Evolutionary conservation across 768 basidiomycete species (phyloP).

Genomic region (Suillus placidus): DNA sequence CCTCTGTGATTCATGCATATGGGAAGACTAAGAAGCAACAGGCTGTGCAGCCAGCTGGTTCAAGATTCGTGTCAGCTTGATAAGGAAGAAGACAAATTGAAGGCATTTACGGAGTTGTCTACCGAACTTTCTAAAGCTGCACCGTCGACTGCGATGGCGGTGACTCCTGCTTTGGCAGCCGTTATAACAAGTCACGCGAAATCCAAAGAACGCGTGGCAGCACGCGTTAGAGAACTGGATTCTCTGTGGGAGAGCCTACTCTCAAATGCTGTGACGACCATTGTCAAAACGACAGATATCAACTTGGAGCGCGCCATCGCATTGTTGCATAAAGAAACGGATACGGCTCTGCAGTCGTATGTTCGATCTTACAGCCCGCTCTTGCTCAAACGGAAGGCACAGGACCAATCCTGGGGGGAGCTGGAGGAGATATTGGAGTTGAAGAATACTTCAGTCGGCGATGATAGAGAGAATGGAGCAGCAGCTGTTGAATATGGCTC

Average conservation of each 20-base stretch:
- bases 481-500: neutral
- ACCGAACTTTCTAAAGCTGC: slow-evolving; percentile 49
- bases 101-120: slow-evolving; percentile 53
- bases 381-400: slow-evolving; percentile 15
- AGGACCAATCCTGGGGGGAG: neutral
- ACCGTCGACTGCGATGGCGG: slow-evolving; percentile 41
- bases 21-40: slow-evolving; percentile 26
- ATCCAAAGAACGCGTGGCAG: slow-evolving; percentile 44
- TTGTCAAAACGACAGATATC: slow-evolving; percentile 40
- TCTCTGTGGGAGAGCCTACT: slow-evolving; percentile 52
- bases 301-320: slow-evolving; percentile 37
- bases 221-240: slow-evolving; percentile 42
- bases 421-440: neutral
- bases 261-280: slow-evolving; percentile 42
- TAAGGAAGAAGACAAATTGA: slow-evolving; percentile 49
- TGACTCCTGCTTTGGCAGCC: slow-evolving; percentile 49
- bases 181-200: slow-evolving; percentile 46
- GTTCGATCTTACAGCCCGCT: slow-evolving; percentile 15
- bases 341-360: slow-evolving; percentile 24
- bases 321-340: slow-evolving; percentile 36
- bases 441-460: neutral
- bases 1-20: slow-evolving; percentile 14
- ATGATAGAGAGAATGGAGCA: neutral
- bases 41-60: slow-evolving; percentile 49
- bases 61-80: slow-evolving; percentile 45